Evolutionary conservation across 805 yeast genomes (phyloP).

Genomic region (Pichia deserticola): DNA sequence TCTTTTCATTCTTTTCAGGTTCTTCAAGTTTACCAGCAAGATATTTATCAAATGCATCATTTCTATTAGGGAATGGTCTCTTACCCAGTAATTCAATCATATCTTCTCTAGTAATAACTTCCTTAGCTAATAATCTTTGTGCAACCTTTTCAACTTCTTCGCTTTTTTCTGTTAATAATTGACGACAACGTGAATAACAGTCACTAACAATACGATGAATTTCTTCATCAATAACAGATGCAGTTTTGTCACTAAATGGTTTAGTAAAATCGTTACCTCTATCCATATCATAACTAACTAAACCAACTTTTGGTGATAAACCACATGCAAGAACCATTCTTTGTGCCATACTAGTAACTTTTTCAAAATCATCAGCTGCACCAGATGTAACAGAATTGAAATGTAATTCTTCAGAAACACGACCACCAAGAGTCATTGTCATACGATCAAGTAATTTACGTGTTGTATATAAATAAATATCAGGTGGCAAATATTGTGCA

Average conservation of each 20-base stretch:
- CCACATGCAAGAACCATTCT: constrained; percentile 86
- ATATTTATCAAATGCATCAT: constrained; percentile 87
- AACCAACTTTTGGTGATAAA: constrained; percentile 76
- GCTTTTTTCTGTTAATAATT: constrained; percentile 47
- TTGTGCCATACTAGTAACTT: constrained; percentile 82
- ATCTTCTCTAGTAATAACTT: constrained; percentile 75
- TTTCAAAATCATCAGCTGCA: constrained; percentile 87
- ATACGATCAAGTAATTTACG: constrained; percentile 76
- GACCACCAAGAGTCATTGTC: constrained; percentile 92
- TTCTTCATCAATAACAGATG: constrained; percentile 58
- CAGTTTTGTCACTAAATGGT: constrained; percentile 70
- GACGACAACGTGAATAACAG: constrained; percentile 53
- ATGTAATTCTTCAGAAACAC: constrained; percentile 86
- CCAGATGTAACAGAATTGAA: constrained; percentile 86
- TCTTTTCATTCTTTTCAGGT: neutral
- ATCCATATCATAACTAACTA: constrained; percentile 44
- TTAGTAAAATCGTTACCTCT: constrained; percentile 45
- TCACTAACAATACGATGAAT: constrained; percentile 59
- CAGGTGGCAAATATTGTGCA: constrained; percentile 91
- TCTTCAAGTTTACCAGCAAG: constrained; percentile 33
- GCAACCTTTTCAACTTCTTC: constrained; percentile 66
- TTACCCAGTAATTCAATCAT: constrained; percentile 71
- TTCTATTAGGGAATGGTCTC: constrained; percentile 70
- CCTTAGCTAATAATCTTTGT: constrained; percentile 60
- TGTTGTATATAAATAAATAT: constrained; percentile 68